Evolutionary conservation across 2,329 filamentous ascomycete species (phyloP), one percentile per base, ranked within the genome.

Genomic region (Phaeosphaeria sp.): DNA sequence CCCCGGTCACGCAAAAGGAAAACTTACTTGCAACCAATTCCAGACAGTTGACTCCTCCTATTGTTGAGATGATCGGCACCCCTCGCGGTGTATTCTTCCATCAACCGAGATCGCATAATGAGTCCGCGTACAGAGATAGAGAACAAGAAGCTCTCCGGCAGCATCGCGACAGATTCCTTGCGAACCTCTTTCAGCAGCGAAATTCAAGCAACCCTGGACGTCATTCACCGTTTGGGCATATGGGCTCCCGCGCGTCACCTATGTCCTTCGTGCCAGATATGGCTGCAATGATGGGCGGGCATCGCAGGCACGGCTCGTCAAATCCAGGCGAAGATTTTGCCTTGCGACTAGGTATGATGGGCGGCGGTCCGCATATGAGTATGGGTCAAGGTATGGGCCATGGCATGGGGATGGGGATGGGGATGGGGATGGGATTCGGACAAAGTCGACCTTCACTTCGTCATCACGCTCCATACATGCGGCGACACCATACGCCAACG

Each of bases 251-350:
- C 3, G 15, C 40, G n/a, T 15, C 40, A 43, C n/a, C 40, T 11
- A 18, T 11, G 3, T 3, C 40, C 6, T 11, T 43, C 40, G 6
- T 43, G 40, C 30, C n/a, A n/a, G 51, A 45, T 17, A 27, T 27
- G 24, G 49, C 7, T 49, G 45, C 42, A 2, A 52, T 53, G 49
- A 62, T 60, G 53, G 49, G 49, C 22, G 42, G 33, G 24, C 39
- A 45, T 45, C 43, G 51, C 18, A 36, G 50, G 15, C 30, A 40
- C 4, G 51, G 51, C n/a, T 49, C n/a, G n/a, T n/a, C n/a, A n/a
- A n/a, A n/a, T n/a, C n/a, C n/a, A n/a, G n/a, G n/a, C n/a, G n/a
- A n/a, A 4, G 30, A 36, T 13, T 3, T 36, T 13, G 6, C 30
- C 6, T 36, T 36, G 30, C 8, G 6, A 3, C 15, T 13, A 13